Evolutionary conservation across 176 grass and related monocot genomes (phyloP), one percentile per base, ranked within the genome.

Genomic region (Ensete ventricosum): DNA sequence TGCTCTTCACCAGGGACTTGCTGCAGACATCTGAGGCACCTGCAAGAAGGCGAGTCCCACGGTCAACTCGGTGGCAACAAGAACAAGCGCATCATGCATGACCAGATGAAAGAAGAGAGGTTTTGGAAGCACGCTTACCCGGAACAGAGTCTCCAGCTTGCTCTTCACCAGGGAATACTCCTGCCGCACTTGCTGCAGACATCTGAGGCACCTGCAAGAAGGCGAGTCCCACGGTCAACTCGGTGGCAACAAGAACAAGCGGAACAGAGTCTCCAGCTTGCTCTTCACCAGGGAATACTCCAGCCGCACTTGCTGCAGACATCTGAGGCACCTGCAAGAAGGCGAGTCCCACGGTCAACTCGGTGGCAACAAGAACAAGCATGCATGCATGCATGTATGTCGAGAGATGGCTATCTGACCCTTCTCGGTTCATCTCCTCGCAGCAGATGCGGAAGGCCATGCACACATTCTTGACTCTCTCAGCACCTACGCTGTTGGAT

Each of bases 91-190:
- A n/a, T n/a, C n/a, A n/a, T n/a, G n/a, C n/a, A n/a, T n/a, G n/a
- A n/a, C n/a, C n/a, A n/a, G n/a, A n/a, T n/a, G n/a, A n/a, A n/a
- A 23, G 22, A 23, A 23, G 22, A 25, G 53, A 29, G 11, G 1
- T 70, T 80, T 19, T 58, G 22, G 22, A 50, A 27, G 10, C 27
- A 49, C 29, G 2, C 29, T 34, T 84, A 84, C 82, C 82, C n/a
- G 69, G 78, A 84, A 80, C 16, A 84, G 62, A 69, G 77, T 57
- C 54, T 84, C 82, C 75, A 84, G 54, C n/a, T 75, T 84, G 82
- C 48, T 75, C 69, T 84, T 80, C 62, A 84, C 77, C 67, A 16
- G 55, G 27, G 80, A 10, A 49, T 78, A 84, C 69, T 84, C 77
- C 14, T 84, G 57, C 55, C 69, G 74, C 20, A 84, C 71, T 19